Evolutionary conservation across 805 yeast genomes (phyloP).

Genomic region (Kazachstania viticola): DNA sequence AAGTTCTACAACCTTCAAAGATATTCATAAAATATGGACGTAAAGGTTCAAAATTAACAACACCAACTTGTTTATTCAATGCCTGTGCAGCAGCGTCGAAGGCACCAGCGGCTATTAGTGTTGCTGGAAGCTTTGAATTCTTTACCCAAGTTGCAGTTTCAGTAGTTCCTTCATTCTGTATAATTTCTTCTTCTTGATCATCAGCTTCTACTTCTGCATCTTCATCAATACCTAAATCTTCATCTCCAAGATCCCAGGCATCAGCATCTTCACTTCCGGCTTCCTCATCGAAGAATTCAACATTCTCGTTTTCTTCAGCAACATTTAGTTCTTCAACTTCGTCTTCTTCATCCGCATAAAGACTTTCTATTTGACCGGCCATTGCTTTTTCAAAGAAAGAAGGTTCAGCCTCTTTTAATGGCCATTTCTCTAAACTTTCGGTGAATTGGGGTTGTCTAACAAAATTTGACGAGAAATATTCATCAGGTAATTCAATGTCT

Average conservation of each 20-base stretch:
- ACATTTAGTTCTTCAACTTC: constrained; percentile 15
- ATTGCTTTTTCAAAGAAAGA: constrained; percentile 82
- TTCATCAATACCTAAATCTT: constrained; percentile 56
- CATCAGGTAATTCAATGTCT: constrained; percentile 54
- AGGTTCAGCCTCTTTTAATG: constrained; percentile 56
- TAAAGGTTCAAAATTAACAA: constrained; percentile 78
- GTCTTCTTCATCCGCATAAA: constrained; percentile 35
- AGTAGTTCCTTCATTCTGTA: constrained; percentile 30
- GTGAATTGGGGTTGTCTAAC: constrained; percentile 41
- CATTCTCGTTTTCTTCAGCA: constrained; percentile 11
- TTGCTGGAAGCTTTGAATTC: constrained; percentile 82
- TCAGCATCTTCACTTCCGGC: constrained; percentile 48
- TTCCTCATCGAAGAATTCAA: constrained; percentile 33
- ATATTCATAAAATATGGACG: constrained; percentile 73
- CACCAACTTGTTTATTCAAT: constrained; percentile 80
- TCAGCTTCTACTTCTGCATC: no score
- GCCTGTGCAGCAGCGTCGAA: constrained; percentile 93
- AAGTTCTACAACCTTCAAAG: constrained; percentile 68
- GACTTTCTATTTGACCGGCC: constrained; percentile 61
- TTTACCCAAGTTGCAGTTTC: constrained; percentile 78
- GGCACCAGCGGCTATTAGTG: constrained; percentile 90
- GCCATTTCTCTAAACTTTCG: constrained; percentile 53
- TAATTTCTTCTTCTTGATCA: constrained; percentile 27
- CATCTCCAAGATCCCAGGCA: constrained; percentile 79
- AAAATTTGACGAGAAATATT: constrained; percentile 15